Base-by-base conservation (phyloP, 2,329 filamentous ascomycete species). In the Hymenoscyphus salicellus region DNA sequence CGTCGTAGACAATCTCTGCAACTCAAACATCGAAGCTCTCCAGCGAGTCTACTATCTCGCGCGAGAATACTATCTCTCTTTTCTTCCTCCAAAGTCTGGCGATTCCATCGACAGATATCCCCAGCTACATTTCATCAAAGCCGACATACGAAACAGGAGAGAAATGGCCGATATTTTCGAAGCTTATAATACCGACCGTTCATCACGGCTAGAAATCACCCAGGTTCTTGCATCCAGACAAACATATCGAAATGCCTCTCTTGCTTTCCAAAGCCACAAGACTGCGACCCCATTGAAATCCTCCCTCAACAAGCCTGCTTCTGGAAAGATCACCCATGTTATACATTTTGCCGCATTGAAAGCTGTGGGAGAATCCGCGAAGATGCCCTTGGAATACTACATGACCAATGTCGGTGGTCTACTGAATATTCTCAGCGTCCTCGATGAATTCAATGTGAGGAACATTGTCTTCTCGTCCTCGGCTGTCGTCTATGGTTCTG, bases 261-360 rank as follows among this genome's bases (percentile, higher is more conserved):
- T 52, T 23, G 46, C 46, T 5, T 52, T 52, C 46, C 46, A 52
- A 23, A 52, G 4, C 10, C 14, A 59, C 68, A 5, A 65, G 71
- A 11, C 63, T 55, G 33, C 57, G 63, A 6, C 68, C 72, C n/a
- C 66, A 72, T 20, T 68, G 67, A 14, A 33, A 64, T 36, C 70
- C 65, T 60, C 33, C 58, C 11, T 32, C 26, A 23, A 60, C 41
- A 56, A 49, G 17, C 16, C 46, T 46, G 52, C 59, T 60, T 86
- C 84, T 8, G 46, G 46, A 2, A 80, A 77, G 38, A 86, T 88
- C 65, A 77, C 78, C 0, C 86, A 85, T 1, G 85, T 89, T 30
- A 88, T 89, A 65, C 87, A 89, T 71, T 89, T 89, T 68, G 86
- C 86, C 17, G 86, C 86, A 0, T 85, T 84, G 78, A 89, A 89